Percentiles rank a stretch among this genome's conserved stretches.
These are phyloP conservation scores for Hemisphaericaspora xylanilytica DNA, from an alignment of 1,139 yeast genomes.

Conservation along the genomic window DNA sequence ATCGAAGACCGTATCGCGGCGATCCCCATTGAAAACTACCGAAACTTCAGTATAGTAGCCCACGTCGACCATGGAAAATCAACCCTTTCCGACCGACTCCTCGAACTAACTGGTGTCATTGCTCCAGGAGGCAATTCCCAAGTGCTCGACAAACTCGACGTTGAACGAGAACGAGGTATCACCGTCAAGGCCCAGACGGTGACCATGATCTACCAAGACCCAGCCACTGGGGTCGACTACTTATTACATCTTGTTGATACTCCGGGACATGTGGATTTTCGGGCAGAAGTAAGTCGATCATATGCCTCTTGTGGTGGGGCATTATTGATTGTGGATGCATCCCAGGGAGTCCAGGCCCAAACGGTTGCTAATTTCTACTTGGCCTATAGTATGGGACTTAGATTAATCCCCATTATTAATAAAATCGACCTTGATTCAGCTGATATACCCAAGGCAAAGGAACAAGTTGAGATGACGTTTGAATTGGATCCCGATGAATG, in stretches of 20 bases:
- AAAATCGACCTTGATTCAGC: constrained; percentile 91
- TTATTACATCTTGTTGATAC: constrained; percentile 90
- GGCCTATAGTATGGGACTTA: constrained; percentile 82
- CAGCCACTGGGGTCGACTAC: constrained; percentile 59
- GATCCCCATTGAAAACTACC: constrained; percentile 77
- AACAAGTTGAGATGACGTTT: constrained; percentile 80
- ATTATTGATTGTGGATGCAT: constrained; percentile 82
- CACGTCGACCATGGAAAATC: constrained; percentile 98
- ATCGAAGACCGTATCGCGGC: constrained; percentile 57
- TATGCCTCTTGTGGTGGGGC: constrained; percentile 98
- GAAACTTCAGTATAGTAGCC: constrained; percentile 94
- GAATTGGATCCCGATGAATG: constrained; percentile 76
- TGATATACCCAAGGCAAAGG: constrained; percentile 75
- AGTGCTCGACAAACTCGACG: constrained; percentile 86
- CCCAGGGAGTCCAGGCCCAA: constrained; percentile 97
- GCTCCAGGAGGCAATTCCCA: constrained; percentile 78
- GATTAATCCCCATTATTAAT: constrained; percentile 84
- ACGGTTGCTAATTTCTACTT: constrained; percentile 93
- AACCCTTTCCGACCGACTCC: constrained; percentile 79
- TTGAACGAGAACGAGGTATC: constrained; percentile 92
- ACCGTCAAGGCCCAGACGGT: constrained; percentile 97
- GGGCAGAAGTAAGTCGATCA: constrained; percentile 90
- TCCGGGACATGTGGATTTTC: constrained; percentile 96
- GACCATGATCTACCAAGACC: constrained; percentile 79
- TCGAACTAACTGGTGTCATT: constrained; percentile 88